Evolutionary conservation across 2,329 filamentous ascomycete genomes (phyloP).

Genomic region (Stemphylium beticola): DNA sequence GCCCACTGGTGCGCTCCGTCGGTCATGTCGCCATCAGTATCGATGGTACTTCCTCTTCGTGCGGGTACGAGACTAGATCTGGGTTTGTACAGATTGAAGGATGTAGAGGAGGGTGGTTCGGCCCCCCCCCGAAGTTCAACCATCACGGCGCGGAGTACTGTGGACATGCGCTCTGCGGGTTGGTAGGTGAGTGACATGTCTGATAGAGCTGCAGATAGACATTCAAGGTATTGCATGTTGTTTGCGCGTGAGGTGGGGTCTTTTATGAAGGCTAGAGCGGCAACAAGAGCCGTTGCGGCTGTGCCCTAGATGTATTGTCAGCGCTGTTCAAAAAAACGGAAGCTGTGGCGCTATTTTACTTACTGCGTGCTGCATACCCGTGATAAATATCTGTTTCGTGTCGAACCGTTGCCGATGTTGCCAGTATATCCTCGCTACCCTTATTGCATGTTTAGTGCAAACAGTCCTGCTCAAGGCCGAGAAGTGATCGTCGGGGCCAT

Average conservation of each 20-base stretch:
- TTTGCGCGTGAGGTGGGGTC: slow-evolving; percentile 48
- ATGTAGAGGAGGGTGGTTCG: slow-evolving; percentile 10
- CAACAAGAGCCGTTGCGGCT: slow-evolving; percentile 61
- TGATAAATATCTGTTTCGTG: slow-evolving; percentile 58
- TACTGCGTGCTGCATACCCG: slow-evolving; percentile 60
- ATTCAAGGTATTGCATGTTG: slow-evolving; percentile 60
- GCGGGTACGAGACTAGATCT: slow-evolving; percentile 37
- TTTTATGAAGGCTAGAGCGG: slow-evolving; percentile 52
- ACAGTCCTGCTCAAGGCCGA: slow-evolving; percentile 58
- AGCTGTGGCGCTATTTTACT: slow-evolving; percentile 2
- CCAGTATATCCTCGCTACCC: slow-evolving; percentile 62
- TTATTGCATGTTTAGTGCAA: slow-evolving; percentile 62
- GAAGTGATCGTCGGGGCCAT: slow-evolving; percentile 51
- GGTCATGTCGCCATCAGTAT: slow-evolving; percentile 23
- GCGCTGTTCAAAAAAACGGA: background rate
- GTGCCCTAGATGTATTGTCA: slow-evolving; percentile 49
- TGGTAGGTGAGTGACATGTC: slow-evolving; percentile 63
- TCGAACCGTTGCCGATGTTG: slow-evolving; percentile 61
- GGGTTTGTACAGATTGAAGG: slow-evolving; percentile 36
- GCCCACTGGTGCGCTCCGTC: slow-evolving; percentile 2
- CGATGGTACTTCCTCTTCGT: slow-evolving; percentile 34
- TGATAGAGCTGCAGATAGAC: slow-evolving; percentile 57
- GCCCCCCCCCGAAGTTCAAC: slow-evolving; percentile 51
- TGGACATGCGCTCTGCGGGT: slow-evolving; percentile 61
- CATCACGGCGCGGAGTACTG: slow-evolving; percentile 60